Percentiles rank a stretch among this genome's conserved stretches.
phyloP scores from a whole-genome alignment of 495 filamentous ascomycete species.

The Penicillium fimorum region DNA sequence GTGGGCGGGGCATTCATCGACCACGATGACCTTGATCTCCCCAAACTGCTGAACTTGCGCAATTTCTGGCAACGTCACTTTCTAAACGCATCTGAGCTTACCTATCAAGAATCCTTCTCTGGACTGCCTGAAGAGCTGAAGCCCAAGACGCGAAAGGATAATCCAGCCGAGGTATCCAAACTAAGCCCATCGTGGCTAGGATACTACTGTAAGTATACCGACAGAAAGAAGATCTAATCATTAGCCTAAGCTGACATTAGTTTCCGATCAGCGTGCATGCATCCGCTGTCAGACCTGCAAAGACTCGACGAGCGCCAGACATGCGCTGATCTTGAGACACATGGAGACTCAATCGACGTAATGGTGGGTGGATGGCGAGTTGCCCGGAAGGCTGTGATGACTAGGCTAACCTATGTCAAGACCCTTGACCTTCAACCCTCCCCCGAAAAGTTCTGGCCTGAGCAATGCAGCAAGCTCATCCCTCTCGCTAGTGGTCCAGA shows the following conservation, averaged over 20 bases:
- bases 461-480: slow-evolving; percentile 23
- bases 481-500: slow-evolving; percentile 1
- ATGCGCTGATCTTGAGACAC: slow-evolving; percentile 30
- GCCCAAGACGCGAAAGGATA: slow-evolving; percentile 18
- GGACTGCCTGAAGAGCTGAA: slow-evolving; percentile 13
- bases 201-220: slow-evolving; percentile 33
- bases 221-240: no score
- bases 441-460: slow-evolving; percentile 26
- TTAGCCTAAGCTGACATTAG: slow-evolving; percentile 1
- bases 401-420: slow-evolving; percentile 15
- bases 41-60: slow-evolving; percentile 31
- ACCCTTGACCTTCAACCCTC: slow-evolving; percentile 20
- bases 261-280: slow-evolving; percentile 30
- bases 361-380: slow-evolving; percentile 20
- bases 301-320: slow-evolving; percentile 18
- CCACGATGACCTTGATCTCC: slow-evolving; percentile 14
- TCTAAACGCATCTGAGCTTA: slow-evolving; percentile 23
- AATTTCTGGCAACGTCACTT: slow-evolving; percentile 43
- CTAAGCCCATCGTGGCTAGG: slow-evolving; percentile 35
- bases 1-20: slow-evolving; percentile 14
- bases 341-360: slow-evolving; percentile 20
- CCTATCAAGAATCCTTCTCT: slow-evolving; percentile 27
- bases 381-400: background rate
- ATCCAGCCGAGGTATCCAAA: background rate
- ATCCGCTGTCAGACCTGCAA: slow-evolving; percentile 24